Evolutionary conservation across 1,284 basidiomycete species (phyloP), one percentile per base, ranked within the genome.

Genomic region (Cutaneotrichosporon curvatum): DNA sequence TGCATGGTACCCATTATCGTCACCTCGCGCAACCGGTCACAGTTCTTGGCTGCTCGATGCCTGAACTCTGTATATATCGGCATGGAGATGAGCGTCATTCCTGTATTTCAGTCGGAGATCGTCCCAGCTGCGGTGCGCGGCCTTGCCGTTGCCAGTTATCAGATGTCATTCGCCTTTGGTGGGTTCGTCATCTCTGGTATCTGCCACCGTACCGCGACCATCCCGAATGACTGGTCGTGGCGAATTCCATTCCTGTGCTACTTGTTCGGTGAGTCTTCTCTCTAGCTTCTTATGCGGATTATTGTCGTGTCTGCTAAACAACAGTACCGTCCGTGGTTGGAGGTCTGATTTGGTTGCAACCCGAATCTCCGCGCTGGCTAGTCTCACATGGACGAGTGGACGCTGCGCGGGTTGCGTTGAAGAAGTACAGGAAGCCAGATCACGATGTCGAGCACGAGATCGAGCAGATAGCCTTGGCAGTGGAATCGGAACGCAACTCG

Each of bases 301-400:
- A 28, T 12, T 12, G 12, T 28, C 25, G 8, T 28, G 25, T 12
- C 7, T 28, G 12, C 25, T 28, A 7, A n/a, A 28, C 25, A 12
- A 34, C 32, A 34, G 49, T 47, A 14, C 40, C 39, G 7, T 31
- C 15, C n/a, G 31, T 44, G 9, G 30, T 50, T 11, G n/a, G 33
- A 1, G 28, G 25, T 2, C 45, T 53, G 21, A 52, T 58, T 25
- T 56, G 47, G 42, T 55, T 53, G 22, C 31, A 53, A 21, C 58
- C 55, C 11, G 57, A 61, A 33, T 55, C 53, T 3, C 57, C 57
- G 12, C 44, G 54, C 16, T 62, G 58, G 57, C 55, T 62, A 10
- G 35, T 54, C 28, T 48, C 52, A 33, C 50, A 51, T 19, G 60
- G 53, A 14, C 37, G 48, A 5, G 14, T 47, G 7, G 58, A 51